Percentiles rank a stretch among this genome's conserved stretches.
These are phyloP conservation scores for Rheum nobile DNA, from an alignment of 148 eudicot genomes.

Conservation along the genomic window DNA sequence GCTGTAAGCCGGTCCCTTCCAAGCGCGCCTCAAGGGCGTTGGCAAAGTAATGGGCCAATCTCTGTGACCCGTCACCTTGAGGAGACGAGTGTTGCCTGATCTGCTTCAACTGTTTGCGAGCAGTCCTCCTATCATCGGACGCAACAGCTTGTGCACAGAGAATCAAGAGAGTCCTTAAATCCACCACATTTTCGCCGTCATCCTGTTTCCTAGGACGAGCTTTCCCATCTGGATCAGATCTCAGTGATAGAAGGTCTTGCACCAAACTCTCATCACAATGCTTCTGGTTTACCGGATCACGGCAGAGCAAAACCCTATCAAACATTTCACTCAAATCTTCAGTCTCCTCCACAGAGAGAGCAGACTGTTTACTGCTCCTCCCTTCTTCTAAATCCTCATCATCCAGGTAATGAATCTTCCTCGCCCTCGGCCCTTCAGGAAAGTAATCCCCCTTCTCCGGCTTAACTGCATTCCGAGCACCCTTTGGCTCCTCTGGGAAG, in stretches of 20 bases:
- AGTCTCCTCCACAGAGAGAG: constrained; percentile 5
- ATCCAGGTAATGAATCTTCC: constrained; percentile 11
- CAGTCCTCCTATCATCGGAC: constrained; percentile 14
- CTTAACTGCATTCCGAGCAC: not conserved
- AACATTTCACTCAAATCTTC: constrained; percentile 23
- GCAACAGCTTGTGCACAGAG: constrained; percentile 22
- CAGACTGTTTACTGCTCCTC: constrained; percentile 2
- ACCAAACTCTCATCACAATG: not conserved
- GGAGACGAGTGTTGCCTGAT: constrained; percentile 23
- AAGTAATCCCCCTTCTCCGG: not conserved
- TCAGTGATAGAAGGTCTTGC: not conserved
- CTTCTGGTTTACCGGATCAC: not conserved
- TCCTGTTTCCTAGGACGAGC: constrained; percentile 4
- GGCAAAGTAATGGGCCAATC: constrained; percentile 20
- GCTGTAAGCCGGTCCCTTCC: constrained; percentile 21
- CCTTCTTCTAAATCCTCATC: constrained; percentile 10
- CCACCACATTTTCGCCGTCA: constrained; percentile 14
- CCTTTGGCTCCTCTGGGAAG: not conserved
- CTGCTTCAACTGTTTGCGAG: constrained; percentile 16
- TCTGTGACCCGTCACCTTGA: constrained; percentile 17
- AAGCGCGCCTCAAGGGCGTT: constrained; percentile 26
- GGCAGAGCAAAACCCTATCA: constrained; percentile 16
- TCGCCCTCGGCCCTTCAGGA: not conserved
- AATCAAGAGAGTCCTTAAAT: constrained; percentile 20
- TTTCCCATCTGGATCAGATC: not conserved